Evolutionary conservation across 1,139 yeast genomes (phyloP), one percentile per base, ranked within the genome.

Genomic region (Yamadazyma taylorii): DNA sequence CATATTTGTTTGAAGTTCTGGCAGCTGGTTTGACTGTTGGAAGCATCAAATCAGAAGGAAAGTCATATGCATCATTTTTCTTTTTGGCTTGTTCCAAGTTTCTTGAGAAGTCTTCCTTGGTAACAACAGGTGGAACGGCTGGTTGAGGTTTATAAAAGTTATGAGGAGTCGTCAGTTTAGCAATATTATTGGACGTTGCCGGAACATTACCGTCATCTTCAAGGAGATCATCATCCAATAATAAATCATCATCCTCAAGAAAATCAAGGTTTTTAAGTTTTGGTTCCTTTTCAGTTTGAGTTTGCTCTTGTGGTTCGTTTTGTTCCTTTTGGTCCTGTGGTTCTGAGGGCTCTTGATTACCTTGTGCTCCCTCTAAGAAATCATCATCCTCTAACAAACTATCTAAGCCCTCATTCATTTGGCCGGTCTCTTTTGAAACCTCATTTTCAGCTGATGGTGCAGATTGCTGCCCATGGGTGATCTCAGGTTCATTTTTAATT

Each of bases 11-110:
- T 8, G 40, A 34, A 13, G 45, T 17, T 39, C 73, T 55, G 3
- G 65, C 52, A 3, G 70, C 70, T 2, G 73, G 72, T 38, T 54
- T 64, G 3, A 59, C 47, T 21, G 53, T 57, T 2, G 26, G 15
- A 2, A 73, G 66, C 19, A 85, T 63, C 35, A 86, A 60, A 37
- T 73, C 81, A 27, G 74, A 64, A 1, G 96, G 96, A 49, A 87
- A 80, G 55, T 87, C 96, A 53, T 85, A 87, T 1, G 88, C 87
- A 60, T 82, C 87, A 13, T 81, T 75, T 50, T 78, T 81, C 51
- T 74, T 73, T 55, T 81, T 80, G 17, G 68, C 68, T 17, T 60
- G 60, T 32, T 67, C 70, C 12, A 78, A 54, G 37, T 63, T 63
- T 39, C 58, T 45, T 40, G 32, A 37, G 33, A 46, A 51, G 30